phyloP scores from a whole-genome alignment of 208 protist species.

The Leishmania arabica region DNA sequence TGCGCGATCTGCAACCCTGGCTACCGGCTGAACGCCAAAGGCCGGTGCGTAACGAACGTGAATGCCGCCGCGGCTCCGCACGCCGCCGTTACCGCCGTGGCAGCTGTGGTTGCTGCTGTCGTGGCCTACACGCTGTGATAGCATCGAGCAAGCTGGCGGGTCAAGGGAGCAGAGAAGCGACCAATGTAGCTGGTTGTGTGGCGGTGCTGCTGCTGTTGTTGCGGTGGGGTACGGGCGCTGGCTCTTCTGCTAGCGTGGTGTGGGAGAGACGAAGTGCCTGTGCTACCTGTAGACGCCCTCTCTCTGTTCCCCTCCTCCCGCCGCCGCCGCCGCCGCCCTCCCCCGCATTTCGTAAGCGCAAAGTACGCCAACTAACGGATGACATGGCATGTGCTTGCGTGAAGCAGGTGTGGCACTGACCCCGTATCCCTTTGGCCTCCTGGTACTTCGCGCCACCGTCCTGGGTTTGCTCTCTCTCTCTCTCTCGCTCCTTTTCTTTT shows the following conservation, averaged over 20 bases:
- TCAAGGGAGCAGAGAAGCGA: neutral
- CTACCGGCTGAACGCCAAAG: slow-evolving; percentile 13
- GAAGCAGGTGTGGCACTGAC: neutral
- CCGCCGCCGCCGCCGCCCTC: neutral
- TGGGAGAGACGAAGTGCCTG: neutral
- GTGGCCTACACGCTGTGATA: slow-evolving; percentile 20
- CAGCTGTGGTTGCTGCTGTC: neutral
- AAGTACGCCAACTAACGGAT: neutral
- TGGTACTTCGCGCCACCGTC: neutral
- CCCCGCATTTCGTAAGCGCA: neutral
- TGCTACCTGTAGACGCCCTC: neutral
- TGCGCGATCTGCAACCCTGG: slow-evolving; percentile 20
- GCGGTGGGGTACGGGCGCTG: neutral
- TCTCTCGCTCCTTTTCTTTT: neutral
- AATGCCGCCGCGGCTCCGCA: slow-evolving; percentile 14
- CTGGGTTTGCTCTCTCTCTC: neutral
- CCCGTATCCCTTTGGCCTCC: neutral
- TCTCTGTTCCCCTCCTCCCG: neutral
- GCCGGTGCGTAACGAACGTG: neutral
- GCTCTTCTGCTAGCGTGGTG: neutral
- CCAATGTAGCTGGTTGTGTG: neutral
- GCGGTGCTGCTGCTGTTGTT: neutral
- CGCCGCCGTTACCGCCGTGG: slow-evolving; percentile 9
- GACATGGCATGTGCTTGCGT: neutral
- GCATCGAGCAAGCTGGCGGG: neutral